Evolutionary conservation across 768 basidiomycete genomes (phyloP), one percentile per base, ranked within the genome.

Genomic region (Suillus lakei): DNA sequence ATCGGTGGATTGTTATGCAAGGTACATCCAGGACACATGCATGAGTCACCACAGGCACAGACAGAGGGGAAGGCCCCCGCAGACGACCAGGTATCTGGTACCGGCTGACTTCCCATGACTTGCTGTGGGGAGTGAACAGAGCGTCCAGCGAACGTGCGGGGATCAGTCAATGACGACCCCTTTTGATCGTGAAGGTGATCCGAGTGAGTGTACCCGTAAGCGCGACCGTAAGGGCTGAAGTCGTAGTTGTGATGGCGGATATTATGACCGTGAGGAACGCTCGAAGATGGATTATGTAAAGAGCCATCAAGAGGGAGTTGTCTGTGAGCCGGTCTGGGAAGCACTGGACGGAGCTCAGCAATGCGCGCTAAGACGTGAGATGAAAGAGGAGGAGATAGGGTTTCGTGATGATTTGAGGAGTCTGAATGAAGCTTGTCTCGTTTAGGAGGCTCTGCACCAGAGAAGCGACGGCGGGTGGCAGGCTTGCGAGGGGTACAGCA

Each of bases 161-260:
- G 30, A 64, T 73, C 76, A 3, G 30, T 50, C 58, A 65, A 66
- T 48, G 60, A 43, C 5, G 13, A n/a, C 1, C 67, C 61, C 18
- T 73, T 77, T 23, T 68, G 51, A 53, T 78, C 77, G 53, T 69
- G 67, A 15, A 4, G 21, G 43, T 77, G 74, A 50, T 82, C 81
- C 18, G 73, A 62, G 66, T 84, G 82, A n/a, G 75, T 66, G 4
- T 81, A 76, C 60, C 86, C 90, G 68, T 91, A 87, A 18, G 89
- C 88, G 28, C 89, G 84, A 21, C 85, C 85, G 64, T 92, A 93
- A 0, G 91, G 91, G 61, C 87, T 89, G 72, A 81, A 91, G 51
- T 80, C 77, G 64, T 81, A 77, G 65, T 79, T 79, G 67, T 88
- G 84, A 70, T 84, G 84, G 56, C 85, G 84, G 62, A 69, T 67